These are phyloP conservation scores for Ophiostoma ulmi DNA, from an alignment of 2,329 filamentous ascomycete genomes.

Conservation along the genomic window DNA sequence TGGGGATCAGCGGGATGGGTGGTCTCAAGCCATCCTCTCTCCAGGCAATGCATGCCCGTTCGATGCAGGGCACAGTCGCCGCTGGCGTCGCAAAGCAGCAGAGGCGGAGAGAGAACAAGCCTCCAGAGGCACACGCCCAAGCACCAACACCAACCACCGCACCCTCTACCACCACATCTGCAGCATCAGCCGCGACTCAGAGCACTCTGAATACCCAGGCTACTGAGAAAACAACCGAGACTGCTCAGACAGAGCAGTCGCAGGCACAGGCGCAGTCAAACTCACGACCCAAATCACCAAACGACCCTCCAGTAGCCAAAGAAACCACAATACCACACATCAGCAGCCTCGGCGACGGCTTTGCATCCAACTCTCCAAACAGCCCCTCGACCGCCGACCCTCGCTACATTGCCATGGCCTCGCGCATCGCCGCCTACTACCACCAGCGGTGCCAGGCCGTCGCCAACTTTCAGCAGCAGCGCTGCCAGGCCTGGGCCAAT, in stretches of 20 bases:
- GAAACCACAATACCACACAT: background rate
- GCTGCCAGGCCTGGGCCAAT: conserved; percentile 45
- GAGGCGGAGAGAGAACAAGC: conserved; percentile 21
- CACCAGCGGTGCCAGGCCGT: conserved; percentile 46
- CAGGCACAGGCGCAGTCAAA: background rate
- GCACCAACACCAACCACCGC: conserved; percentile 18
- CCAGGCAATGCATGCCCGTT: conserved; percentile 19
- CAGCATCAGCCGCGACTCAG: conserved; percentile 9
- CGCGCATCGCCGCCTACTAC: conserved; percentile 46
- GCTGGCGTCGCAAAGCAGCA: conserved; percentile 11
- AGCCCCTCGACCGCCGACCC: conserved; percentile 33
- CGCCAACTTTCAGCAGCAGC: conserved; percentile 44
- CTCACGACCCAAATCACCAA: conserved; percentile 2
- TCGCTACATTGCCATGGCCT: conserved; percentile 43
- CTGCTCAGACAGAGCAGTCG: background rate
- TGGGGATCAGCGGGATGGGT: background rate
- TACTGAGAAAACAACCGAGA: background rate
- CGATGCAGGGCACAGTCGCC: conserved; percentile 18
- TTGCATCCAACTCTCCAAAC: background rate
- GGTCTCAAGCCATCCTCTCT: conserved; percentile 19
- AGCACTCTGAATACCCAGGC: background rate
- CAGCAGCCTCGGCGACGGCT: background rate
- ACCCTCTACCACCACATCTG: conserved; percentile 2
- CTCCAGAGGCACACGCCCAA: conserved; percentile 13
- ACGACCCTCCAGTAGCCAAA: background rate